Evolutionary conservation across 441 rosid genomes (phyloP).

Genomic region (Mallotus japonicus): DNA sequence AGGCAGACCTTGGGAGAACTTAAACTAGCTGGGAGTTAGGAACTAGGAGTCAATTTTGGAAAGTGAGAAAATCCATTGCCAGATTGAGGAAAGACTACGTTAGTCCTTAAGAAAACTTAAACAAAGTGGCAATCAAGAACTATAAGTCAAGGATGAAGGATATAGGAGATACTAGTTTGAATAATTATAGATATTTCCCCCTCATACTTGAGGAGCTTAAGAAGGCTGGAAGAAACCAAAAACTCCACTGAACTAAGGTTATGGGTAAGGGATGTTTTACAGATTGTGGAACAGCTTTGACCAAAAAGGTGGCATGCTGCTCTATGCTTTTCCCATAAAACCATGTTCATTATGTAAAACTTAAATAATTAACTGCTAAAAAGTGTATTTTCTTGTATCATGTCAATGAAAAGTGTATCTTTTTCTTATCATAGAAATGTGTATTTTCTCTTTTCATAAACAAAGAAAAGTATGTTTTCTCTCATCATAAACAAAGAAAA

Average conservation of each 20-base stretch:
- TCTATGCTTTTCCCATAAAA: not conserved
- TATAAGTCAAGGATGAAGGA: not conserved
- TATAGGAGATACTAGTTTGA: not conserved
- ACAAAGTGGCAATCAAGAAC: not conserved
- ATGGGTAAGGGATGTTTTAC: not conserved
- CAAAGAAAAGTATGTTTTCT: not conserved
- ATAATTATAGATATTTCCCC: not conserved
- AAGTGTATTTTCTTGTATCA: slow-evolving; percentile 3
- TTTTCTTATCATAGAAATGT: too few species aligned
- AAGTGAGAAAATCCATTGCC: not conserved
- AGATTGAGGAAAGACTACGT: not conserved
- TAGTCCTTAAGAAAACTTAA: not conserved
- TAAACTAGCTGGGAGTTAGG: too few species aligned
- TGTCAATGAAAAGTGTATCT: too few species aligned
- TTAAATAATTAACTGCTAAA: not conserved
- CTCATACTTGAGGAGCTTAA: not conserved
- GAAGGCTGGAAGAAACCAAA: not conserved
- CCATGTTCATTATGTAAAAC: not conserved
- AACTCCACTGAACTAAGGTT: not conserved
- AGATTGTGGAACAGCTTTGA: not conserved
- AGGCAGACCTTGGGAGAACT: too few species aligned
- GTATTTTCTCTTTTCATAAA: not conserved
- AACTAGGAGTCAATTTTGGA: too few species aligned
- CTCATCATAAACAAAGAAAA: slow-evolving; percentile 14
- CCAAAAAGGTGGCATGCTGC: not conserved